Evolutionary conservation across 257 asterid species (phyloP), one percentile per base, ranked within the genome.

Genomic region (Eustoma russellianum): DNA sequence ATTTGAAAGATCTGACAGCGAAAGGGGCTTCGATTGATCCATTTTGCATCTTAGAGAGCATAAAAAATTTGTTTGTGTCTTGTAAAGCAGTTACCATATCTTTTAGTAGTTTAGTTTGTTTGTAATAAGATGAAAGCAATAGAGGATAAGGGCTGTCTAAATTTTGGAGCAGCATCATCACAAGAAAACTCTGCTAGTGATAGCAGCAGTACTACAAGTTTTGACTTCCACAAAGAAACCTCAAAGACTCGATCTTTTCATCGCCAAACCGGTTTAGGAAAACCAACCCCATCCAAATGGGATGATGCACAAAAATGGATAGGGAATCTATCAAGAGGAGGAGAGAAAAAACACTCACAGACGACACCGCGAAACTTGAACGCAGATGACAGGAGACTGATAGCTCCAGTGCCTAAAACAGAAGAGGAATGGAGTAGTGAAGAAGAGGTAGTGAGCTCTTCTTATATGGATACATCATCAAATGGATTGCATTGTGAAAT

Each of bases 231-330:
- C 52, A 79, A 82, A 66, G 70, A 62, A 34, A 72, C 53, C 24
- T 33, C 50, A 35, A 38, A 38, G 43, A 81, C 57, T 60, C 86
- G 88, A 5, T 46, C 82, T 5, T 65, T 86, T 49, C 88, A 79
- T 17, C 86, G 77, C 35, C 77, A 83, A 10, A 80, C 64, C 40
- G 70, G 89, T 1, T 54, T 80, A 12, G 96, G 95, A 17, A 87
- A 87, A 30, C 94, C 94, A 3, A 76, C 98, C 3, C 98, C 98
- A 1, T 80, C 96, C 13, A 91, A 91, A 57, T 91, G 98, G 98
- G 98, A 91, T 46, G 98, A 91, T 61, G 98, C 98, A 5, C 98
- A 91, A 43, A 91, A 91, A 24, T 91, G 98, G 98, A 76, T 91
- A 0, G 98, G 85, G 11, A 91, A 91, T 68, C 77, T 91, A 2